These are phyloP conservation scores for Erigeron canadensis DNA, from an alignment of 129 eudicot species.

Conservation along the genomic window DNA sequence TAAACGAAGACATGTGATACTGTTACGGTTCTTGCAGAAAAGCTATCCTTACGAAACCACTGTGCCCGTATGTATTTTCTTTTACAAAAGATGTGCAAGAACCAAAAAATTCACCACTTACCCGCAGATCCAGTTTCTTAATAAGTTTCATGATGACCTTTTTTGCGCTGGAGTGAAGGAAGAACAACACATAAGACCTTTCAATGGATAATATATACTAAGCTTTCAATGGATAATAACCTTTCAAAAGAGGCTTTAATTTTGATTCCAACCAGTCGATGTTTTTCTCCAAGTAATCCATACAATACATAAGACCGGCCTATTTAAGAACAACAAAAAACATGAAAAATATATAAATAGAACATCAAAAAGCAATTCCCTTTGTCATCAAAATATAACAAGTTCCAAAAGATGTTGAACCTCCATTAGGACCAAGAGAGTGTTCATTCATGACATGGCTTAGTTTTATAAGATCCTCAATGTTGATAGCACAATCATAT, in stretches of 20 bases:
- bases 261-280: constrained; percentile 87
- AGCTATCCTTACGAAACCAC: background rate
- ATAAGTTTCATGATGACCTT: constrained; percentile 71
- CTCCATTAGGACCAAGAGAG: constrained; percentile 98
- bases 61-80: background rate
- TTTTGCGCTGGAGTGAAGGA: constrained; percentile 85
- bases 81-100: background rate
- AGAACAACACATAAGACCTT: too few species aligned
- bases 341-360: background rate
- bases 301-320: constrained; percentile 96
- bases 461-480: constrained; percentile 72
- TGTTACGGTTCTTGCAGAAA: constrained; percentile 13
- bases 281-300: constrained; percentile 97
- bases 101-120: constrained; percentile 19
- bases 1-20: constrained; percentile 16
- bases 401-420: constrained; percentile 31
- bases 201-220: too few species aligned
- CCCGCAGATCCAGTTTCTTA: constrained; percentile 78
- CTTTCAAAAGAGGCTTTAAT: constrained; percentile 82
- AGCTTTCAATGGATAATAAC: constrained; percentile 40
- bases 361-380: background rate
- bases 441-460: constrained; percentile 93
- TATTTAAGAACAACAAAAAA: constrained; percentile 16
- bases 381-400: background rate
- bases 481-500: constrained; percentile 68